Evolutionary conservation across 108 stramenopile genomes (phyloP), one percentile per base, ranked within the genome.

Genomic region (Bacterosira constricta): DNA sequence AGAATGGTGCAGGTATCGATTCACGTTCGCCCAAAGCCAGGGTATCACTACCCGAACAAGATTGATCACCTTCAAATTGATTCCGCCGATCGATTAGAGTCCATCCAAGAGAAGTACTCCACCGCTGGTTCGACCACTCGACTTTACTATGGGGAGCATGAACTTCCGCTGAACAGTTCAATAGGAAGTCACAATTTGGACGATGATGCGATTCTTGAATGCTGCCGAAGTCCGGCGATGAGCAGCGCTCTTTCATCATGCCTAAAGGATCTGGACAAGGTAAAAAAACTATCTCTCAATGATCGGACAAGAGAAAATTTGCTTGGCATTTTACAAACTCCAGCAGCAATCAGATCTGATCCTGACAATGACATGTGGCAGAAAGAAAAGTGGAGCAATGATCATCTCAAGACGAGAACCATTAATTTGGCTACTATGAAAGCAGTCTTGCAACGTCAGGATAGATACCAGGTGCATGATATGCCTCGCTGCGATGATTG

Each of bases 141-240:
- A 15, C 63, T 78, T 23, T 78, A 78, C 35, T 57, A 49, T 44
- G 49, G 45, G 0, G 67, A 66, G 11, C 38, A 61, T 21, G 84
- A 85, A 47, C 60, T 85, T 6, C 77, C 84, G 2, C 39, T 82
- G 12, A 85, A 85, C 41, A 60, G 64, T 34, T 85, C 84, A 3
- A 51, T 85, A 6, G 84, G 72, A 10, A 79, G 81, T 53, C 75
- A 85, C 72, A 79, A 85, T 51, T 62, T 85, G 36, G 63, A 79
- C 27, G 73, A 79, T 52, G 69, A 67, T 18, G 63, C 62, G 30
- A 79, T 79, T 25, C 38, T 85, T 6, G 84, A 85, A 57, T 82
- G 72, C 35, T 85, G 84, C 21, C 46, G 65, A 15, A 75, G 64
- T 56, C 84, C 84, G 11, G 56, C 45, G 6, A 32, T 85, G 8